These are phyloP conservation scores for Hypoxylon sp. DNA, from an alignment of 2,329 filamentous ascomycete genomes.

Conservation along the genomic window DNA sequence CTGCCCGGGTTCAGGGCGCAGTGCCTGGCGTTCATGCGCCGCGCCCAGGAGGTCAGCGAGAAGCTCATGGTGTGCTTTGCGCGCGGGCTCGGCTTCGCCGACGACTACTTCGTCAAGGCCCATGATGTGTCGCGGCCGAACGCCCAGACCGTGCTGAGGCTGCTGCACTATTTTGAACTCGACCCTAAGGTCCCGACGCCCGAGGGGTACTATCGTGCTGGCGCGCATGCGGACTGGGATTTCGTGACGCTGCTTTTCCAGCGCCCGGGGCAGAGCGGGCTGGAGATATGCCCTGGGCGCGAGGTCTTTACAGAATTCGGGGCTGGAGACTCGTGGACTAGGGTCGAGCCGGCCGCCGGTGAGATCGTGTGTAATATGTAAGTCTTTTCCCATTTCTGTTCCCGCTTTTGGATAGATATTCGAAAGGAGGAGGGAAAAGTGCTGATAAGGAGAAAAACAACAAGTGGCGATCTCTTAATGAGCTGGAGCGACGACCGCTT, in stretches of 20 bases:
- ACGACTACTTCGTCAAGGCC: conserved; percentile 69
- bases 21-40: conserved; percentile 68
- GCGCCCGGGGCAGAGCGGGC: conserved; percentile 69
- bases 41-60: conserved; percentile 67
- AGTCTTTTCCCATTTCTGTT: conserved; percentile 17
- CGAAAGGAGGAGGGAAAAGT: neutral
- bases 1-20: conserved; percentile 64
- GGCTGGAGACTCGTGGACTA: conserved; percentile 73
- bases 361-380: conserved; percentile 74
- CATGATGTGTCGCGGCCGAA: conserved; percentile 66
- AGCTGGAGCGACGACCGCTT: conserved; percentile 77
- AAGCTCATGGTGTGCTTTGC: conserved; percentile 72
- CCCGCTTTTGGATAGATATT: neutral
- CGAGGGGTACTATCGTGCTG: conserved; percentile 70
- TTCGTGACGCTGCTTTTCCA: conserved; percentile 75
- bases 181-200: conserved; percentile 56
- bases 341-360: conserved; percentile 67
- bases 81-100: conserved; percentile 68
- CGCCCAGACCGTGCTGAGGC: conserved; percentile 68
- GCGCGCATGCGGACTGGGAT: conserved; percentile 75
- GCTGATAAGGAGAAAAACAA: neutral
- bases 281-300: conserved; percentile 76
- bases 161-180: conserved; percentile 70
- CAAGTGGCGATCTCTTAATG: conserved; percentile 74
- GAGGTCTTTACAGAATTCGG: conserved; percentile 73